Percentiles rank a stretch among this genome's conserved stretches.
Evolutionary conservation across 306 rosid species (phyloP).

Genomic region (Rosa rugosa): DNA sequence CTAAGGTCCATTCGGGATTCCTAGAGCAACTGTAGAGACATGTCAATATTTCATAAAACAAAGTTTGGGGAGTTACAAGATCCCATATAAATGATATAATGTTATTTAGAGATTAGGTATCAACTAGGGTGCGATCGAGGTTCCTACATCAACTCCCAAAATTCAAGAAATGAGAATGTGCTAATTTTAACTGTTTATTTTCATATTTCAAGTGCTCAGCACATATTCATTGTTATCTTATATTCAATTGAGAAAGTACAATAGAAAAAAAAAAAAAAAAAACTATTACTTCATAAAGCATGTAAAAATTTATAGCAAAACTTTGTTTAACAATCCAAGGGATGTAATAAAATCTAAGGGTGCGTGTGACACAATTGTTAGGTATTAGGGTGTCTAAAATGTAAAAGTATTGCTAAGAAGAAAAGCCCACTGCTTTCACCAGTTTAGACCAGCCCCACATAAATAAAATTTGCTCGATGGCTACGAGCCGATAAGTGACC

Average conservation of each 20-base stretch:
- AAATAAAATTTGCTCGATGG: not conserved
- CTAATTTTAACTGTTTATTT: not conserved
- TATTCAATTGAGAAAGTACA: not conserved
- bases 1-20: not conserved
- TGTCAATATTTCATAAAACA: not conserved
- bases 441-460: not conserved
- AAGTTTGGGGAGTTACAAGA: not conserved
- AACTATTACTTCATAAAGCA: not conserved
- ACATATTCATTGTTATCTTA: not conserved
- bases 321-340: not conserved
- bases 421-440: not conserved
- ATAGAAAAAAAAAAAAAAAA: not conserved
- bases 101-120: not conserved
- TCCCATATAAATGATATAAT: not conserved
- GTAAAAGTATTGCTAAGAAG: not conserved
- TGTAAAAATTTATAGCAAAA: not conserved
- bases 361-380: not conserved
- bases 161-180: not conserved
- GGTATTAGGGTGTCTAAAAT: not conserved
- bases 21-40: not conserved
- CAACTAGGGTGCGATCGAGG: not conserved
- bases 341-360: not conserved
- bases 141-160: not conserved
- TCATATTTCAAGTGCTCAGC: not conserved
- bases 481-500: not conserved